These are phyloP conservation scores for Agaricus subrufescens DNA, from an alignment of 768 basidiomycete genomes.

Conservation along the genomic window DNA sequence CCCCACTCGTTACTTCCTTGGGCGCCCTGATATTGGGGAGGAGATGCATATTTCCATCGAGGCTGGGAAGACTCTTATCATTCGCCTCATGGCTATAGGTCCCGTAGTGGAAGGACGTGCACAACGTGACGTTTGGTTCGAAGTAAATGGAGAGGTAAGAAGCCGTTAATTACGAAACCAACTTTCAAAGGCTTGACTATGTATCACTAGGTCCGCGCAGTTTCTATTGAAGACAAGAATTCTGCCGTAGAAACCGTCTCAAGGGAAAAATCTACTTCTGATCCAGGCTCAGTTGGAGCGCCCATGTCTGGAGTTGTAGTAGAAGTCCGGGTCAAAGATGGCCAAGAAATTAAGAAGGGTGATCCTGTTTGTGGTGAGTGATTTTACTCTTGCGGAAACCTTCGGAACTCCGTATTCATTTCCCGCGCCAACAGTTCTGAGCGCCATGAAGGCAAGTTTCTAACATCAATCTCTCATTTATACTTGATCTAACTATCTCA, in stretches of 20 bases:
- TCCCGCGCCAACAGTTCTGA: slow-evolving; percentile 56
- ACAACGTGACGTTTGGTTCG: slow-evolving; percentile 96
- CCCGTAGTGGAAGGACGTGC: slow-evolving; percentile 90
- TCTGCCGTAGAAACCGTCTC: slow-evolving; percentile 94
- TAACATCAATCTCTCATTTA: slow-evolving; percentile 9
- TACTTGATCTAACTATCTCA: slow-evolving; percentile 15
- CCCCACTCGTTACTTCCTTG: slow-evolving; percentile 96
- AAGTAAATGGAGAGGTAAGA: slow-evolving; percentile 90
- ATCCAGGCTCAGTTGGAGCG: slow-evolving; percentile 96
- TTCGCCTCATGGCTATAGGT: slow-evolving; percentile 93
- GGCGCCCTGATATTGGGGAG: slow-evolving; percentile 85
- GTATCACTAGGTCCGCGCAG: slow-evolving; percentile 75
- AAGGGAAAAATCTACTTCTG: slow-evolving; percentile 89
- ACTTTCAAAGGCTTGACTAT: slow-evolving; percentile 11
- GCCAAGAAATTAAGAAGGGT: slow-evolving; percentile 96
- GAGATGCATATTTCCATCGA: slow-evolving; percentile 97
- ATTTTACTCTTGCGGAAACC: slow-evolving; percentile 7
- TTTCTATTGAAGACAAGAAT: slow-evolving; percentile 93
- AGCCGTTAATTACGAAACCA: slow-evolving; percentile 8
- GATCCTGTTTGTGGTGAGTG: slow-evolving; percentile 87
- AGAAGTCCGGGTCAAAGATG: slow-evolving; percentile 97
- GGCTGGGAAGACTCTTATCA: slow-evolving; percentile 94
- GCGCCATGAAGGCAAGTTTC: slow-evolving; percentile 87
- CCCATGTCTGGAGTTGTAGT: slow-evolving; percentile 99
- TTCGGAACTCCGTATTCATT: slow-evolving; percentile 15